Conservation (phyloP, 306 rosid species). For the Cucumis hystrix region DNA sequence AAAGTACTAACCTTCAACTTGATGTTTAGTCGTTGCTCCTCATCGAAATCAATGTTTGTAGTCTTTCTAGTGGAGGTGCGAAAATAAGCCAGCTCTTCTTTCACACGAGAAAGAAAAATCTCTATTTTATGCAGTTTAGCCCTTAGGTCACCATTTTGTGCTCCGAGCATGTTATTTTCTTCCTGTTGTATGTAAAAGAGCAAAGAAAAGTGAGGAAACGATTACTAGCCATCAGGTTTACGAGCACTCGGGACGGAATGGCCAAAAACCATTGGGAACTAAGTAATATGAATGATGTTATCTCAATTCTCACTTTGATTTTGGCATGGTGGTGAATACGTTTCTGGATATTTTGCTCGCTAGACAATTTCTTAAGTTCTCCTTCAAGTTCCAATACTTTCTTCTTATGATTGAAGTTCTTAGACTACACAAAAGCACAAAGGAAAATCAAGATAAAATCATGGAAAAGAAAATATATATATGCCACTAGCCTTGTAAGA, state of each 20-base stretch:
- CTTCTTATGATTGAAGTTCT: slow-evolving; percentile 43
- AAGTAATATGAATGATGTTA: slow-evolving; percentile 3
- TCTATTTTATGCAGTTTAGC: slow-evolving; percentile 47
- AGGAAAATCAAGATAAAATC: slow-evolving; percentile 11
- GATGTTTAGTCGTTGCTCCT: slow-evolving; percentile 53
- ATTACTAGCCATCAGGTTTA: background rate
- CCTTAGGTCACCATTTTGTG: slow-evolving; percentile 59
- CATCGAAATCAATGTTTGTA: slow-evolving; percentile 43
- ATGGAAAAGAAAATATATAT: background rate
- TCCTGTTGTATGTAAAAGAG: slow-evolving; percentile 38
- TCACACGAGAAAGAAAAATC: slow-evolving; percentile 41
- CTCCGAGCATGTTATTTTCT: slow-evolving; percentile 67
- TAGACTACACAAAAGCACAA: slow-evolving; percentile 34
- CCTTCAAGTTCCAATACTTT: slow-evolving; percentile 67
- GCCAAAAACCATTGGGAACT: background rate
- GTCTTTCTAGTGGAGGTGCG: slow-evolving; percentile 44
- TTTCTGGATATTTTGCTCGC: slow-evolving; percentile 94
- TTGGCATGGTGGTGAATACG: slow-evolving; percentile 95
- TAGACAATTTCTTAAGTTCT: slow-evolving; percentile 71
- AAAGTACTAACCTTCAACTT: slow-evolving; percentile 53
- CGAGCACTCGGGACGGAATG: background rate
- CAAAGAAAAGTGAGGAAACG: background rate
- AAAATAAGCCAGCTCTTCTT: slow-evolving; percentile 45
- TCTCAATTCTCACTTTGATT: slow-evolving; percentile 47
- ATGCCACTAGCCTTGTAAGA: background rate